A percentile compares a stretch with the other conserved stretches of the same genome.
Evolutionary conservation across 139 green algal genomes (phyloP).

Genomic region (Pleodorina starrii): DNA sequence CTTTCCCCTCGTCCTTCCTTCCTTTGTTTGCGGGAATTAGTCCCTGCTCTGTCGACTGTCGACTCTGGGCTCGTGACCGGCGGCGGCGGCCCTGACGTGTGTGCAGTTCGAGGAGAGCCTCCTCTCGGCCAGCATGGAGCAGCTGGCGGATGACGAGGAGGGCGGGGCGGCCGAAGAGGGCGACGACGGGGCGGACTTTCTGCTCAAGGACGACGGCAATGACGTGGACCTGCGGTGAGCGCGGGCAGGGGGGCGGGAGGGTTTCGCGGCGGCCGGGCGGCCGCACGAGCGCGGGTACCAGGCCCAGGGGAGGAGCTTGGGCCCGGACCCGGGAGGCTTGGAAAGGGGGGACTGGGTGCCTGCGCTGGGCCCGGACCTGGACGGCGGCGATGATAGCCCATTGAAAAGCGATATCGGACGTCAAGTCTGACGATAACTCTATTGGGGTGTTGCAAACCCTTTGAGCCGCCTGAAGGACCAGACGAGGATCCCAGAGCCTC

Average conservation of each 20-base stretch:
- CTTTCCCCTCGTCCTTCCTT: too few species aligned
- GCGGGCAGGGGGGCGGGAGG: not conserved
- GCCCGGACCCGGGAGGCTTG: too few species aligned
- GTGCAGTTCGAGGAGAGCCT: constrained; percentile 92
- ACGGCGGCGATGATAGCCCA: not conserved
- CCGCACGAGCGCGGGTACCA: too few species aligned
- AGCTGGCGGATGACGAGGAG: constrained; percentile 61
- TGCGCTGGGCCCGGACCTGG: too few species aligned
- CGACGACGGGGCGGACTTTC: constrained; percentile 74
- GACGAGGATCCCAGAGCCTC: too few species aligned
- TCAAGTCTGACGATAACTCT: not conserved
- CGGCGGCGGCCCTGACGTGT: too few species aligned
- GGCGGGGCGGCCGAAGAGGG: constrained; percentile 50
- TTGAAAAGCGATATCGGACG: constrained; percentile 37
- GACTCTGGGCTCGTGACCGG: too few species aligned
- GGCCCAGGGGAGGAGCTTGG: too few species aligned
- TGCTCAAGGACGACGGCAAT: constrained; percentile 83
- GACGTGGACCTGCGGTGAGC: constrained; percentile 94
- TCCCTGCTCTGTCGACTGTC: too few species aligned
- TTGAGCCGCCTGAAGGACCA: not conserved
- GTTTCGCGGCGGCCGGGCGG: not conserved
- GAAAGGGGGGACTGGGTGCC: too few species aligned
- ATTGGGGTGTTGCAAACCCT: not conserved
- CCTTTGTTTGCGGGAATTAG: too few species aligned
- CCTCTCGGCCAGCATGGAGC: constrained; percentile 87